These are phyloP conservation scores for Claviceps citrina DNA, from an alignment of 2,329 filamentous ascomycete genomes.

Conservation along the genomic window DNA sequence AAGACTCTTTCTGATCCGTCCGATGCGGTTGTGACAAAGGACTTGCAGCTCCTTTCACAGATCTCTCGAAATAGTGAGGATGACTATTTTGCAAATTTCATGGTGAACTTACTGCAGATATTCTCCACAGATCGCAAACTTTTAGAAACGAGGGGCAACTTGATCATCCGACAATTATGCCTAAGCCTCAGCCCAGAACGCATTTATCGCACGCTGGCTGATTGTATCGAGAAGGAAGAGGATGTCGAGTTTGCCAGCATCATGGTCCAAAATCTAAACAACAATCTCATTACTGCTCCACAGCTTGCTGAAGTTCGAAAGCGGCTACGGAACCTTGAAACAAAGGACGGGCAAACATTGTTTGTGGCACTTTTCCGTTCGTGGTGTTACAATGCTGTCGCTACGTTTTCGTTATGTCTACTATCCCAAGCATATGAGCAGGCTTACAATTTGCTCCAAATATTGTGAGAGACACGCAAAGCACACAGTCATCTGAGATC, in stretches of 20 bases:
- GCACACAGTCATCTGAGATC: neutral
- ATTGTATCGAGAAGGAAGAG: constrained; percentile 94
- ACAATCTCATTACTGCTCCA: constrained; percentile 94
- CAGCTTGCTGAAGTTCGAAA: constrained; percentile 85
- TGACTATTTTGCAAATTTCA: constrained; percentile 93
- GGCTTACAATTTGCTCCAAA: constrained; percentile 86
- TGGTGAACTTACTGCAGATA: constrained; percentile 88
- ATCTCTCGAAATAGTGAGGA: constrained; percentile 95
- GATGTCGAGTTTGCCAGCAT: constrained; percentile 98
- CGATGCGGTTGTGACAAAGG: constrained; percentile 88
- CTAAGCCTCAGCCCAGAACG: constrained; percentile 83
- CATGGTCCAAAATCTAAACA: constrained; percentile 98
- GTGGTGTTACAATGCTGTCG: constrained; percentile 97
- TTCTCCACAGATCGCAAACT: constrained; percentile 89
- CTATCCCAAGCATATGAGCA: constrained; percentile 96
- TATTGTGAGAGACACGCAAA: constrained; percentile 51
- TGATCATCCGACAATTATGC: constrained; percentile 92
- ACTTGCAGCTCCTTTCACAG: constrained; percentile 83
- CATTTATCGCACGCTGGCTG: constrained; percentile 88
- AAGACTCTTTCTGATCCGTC: constrained; percentile 94
- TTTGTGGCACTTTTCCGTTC: constrained; percentile 90
- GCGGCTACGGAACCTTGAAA: constrained; percentile 76
- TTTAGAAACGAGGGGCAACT: constrained; percentile 80
- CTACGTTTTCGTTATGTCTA: constrained; percentile 88
- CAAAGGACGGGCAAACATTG: constrained; percentile 86